phyloP scores from a whole-genome alignment of 306 rosid genomes.

The Cicer bijugum region DNA sequence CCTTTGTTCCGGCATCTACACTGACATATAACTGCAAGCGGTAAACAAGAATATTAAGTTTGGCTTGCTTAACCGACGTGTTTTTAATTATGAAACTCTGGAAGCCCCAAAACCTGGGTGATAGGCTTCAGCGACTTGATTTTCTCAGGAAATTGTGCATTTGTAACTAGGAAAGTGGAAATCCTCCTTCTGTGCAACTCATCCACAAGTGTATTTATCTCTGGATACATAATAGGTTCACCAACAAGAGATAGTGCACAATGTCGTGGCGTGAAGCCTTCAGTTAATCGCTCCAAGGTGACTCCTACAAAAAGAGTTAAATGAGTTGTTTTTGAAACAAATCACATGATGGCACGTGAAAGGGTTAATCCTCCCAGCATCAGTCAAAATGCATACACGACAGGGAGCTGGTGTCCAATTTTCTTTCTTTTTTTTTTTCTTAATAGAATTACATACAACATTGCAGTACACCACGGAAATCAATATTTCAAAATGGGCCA shows the following conservation, averaged over 20 bases:
- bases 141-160: slow-evolving; percentile 98
- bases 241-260: slow-evolving; percentile 99
- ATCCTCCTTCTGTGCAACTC: slow-evolving; percentile 83
- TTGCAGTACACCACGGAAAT: slow-evolving; percentile 8
- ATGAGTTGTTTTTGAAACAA: slow-evolving; percentile 31
- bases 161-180: slow-evolving; percentile 94
- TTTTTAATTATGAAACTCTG: slow-evolving; percentile 14
- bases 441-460: slow-evolving; percentile 19
- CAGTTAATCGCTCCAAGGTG: slow-evolving; percentile 79
- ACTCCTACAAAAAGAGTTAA: slow-evolving; percentile 67
- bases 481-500: slow-evolving; percentile 1
- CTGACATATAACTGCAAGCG: slow-evolving; percentile 88
- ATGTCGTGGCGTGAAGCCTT: slow-evolving; percentile 91
- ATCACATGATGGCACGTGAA: slow-evolving; percentile 25
- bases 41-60: slow-evolving; percentile 40
- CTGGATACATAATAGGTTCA: slow-evolving; percentile 98
- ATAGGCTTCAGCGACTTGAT: slow-evolving; percentile 72
- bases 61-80: slow-evolving; percentile 24
- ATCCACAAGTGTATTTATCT: slow-evolving; percentile 84
- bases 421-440: background rate
- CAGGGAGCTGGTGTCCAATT: background rate
- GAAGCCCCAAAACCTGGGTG: slow-evolving; percentile 70
- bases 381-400: slow-evolving; percentile 25
- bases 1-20: slow-evolving; percentile 97
- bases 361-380: slow-evolving; percentile 28